Percentiles rank a stretch among this genome's conserved stretches.
phyloP scores from a whole-genome alignment of 208 protist genomes.

The Leptomonas seymouri region DNA sequence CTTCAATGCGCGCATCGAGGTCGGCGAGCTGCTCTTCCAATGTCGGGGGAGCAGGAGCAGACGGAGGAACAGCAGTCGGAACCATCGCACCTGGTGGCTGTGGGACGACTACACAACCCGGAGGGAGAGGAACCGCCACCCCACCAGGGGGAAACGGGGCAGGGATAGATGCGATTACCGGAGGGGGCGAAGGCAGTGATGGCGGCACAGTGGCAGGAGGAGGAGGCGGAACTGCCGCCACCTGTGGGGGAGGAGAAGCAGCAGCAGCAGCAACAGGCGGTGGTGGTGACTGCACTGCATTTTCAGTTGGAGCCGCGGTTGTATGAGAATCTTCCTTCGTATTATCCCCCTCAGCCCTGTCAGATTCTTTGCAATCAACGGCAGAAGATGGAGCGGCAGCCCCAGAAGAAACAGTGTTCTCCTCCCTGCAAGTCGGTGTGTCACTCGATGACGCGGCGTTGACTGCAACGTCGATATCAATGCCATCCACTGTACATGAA shows the following conservation, averaged over 20 bases:
- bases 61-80: not conserved
- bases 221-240: not conserved
- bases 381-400: not conserved
- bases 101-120: not conserved
- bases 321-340: too few relatives aligned
- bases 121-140: not conserved
- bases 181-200: conserved; percentile 7
- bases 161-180: conserved; percentile 1
- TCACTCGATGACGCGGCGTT: too few relatives aligned
- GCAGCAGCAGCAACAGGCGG: not conserved
- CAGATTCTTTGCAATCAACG: not conserved
- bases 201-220: not conserved
- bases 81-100: not conserved
- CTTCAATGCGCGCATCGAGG: conserved; percentile 33
- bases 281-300: not conserved
- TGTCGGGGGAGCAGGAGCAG: conserved; percentile 7
- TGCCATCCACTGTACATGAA: too few relatives aligned
- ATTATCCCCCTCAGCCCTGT: too few relatives aligned
- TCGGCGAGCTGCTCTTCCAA: conserved; percentile 16
- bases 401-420: too few relatives aligned
- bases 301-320: too few relatives aligned
- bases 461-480: too few relatives aligned
- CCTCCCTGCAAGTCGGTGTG: too few relatives aligned
- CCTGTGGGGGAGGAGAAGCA: conserved; percentile 18
- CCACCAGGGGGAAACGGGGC: not conserved